Percentiles rank a stretch among this genome's conserved stretches.
Evolutionary conservation across 208 protist species (phyloP).

Genomic region (Phytomonas serpens): DNA sequence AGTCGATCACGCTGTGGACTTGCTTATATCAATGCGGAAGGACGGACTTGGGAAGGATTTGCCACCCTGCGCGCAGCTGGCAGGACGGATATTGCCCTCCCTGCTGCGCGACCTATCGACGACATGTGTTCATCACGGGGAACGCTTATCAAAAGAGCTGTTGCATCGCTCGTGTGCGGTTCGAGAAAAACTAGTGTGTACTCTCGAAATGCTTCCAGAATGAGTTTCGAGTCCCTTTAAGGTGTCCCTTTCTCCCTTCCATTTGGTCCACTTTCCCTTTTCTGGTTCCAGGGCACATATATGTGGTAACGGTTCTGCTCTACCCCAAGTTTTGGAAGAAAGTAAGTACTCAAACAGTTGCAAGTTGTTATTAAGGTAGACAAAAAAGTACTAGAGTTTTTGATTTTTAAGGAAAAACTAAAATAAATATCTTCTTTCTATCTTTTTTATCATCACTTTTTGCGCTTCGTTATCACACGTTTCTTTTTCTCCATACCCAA

Average conservation of each 20-base stretch:
- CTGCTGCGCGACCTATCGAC: slow-evolving; percentile 45
- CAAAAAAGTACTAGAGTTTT: not conserved
- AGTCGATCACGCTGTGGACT: slow-evolving; percentile 33
- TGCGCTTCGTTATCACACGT: not conserved
- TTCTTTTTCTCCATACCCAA: slow-evolving; percentile 9
- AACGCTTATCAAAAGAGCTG: slow-evolving; percentile 7
- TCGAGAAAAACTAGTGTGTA: slow-evolving; percentile 36
- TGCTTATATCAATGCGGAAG: slow-evolving; percentile 24
- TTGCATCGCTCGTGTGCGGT: slow-evolving; percentile 20
- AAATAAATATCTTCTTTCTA: slow-evolving; percentile 5
- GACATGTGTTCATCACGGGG: slow-evolving; percentile 19
- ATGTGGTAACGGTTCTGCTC: not conserved
- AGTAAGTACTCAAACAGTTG: not conserved
- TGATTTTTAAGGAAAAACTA: not conserved
- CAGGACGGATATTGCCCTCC: slow-evolving; percentile 28
- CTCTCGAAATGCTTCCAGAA: slow-evolving; percentile 23
- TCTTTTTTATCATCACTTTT: not conserved
- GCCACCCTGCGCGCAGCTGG: not conserved
- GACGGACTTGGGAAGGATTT: not conserved
- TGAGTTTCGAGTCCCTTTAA: not conserved
- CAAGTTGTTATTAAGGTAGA: not conserved
- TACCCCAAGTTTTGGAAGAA: not conserved
- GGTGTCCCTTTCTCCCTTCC: not conserved
- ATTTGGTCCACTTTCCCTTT: not conserved
- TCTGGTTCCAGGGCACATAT: not conserved